These are phyloP conservation scores for Astrothelium subdiscretum DNA, from an alignment of 495 filamentous ascomycete species.

Conservation along the genomic window DNA sequence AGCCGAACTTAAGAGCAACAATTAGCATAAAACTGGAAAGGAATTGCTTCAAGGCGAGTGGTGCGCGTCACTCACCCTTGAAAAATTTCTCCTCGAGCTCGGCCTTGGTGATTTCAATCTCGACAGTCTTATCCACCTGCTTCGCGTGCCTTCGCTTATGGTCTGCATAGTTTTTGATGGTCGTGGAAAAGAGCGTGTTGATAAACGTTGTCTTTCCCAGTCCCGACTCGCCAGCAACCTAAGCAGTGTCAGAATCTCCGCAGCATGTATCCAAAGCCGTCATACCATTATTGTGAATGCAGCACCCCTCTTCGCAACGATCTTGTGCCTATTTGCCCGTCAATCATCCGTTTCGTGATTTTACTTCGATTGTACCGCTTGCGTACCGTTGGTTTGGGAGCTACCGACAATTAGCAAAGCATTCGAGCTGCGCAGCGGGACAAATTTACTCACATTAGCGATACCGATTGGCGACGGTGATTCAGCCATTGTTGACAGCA, in stretches of 20 bases:
- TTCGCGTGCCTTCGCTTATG: slow-evolving; percentile 97
- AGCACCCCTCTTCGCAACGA: slow-evolving; percentile 96
- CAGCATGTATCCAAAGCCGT: slow-evolving; percentile 5
- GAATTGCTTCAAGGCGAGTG: slow-evolving; percentile 1
- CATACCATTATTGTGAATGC: slow-evolving; percentile 98
- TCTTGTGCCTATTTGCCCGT: slow-evolving; percentile 64
- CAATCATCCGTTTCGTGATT: not conserved
- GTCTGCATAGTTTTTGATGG: slow-evolving; percentile 99
- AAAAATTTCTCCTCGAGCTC: slow-evolving; percentile 99
- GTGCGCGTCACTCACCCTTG: slow-evolving; percentile 56
- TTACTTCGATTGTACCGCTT: not conserved
- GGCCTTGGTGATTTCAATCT: slow-evolving; percentile 99
- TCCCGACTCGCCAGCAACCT: slow-evolving; percentile 98
- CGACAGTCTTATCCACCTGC: slow-evolving; percentile 97
- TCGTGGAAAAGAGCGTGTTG: slow-evolving; percentile 99
- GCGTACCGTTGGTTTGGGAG: slow-evolving; percentile 81
- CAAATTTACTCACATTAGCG: slow-evolving; percentile 67
- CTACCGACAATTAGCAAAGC: slow-evolving; percentile 28
- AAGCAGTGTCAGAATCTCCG: not conserved
- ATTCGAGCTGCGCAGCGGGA: not conserved
- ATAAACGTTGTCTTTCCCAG: slow-evolving; percentile 99
- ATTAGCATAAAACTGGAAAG: slow-evolving; percentile 15
- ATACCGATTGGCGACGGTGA: slow-evolving; percentile 94
- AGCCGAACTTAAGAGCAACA: slow-evolving; percentile 61
- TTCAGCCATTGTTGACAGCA: slow-evolving; percentile 52